A percentile compares a stretch with the other conserved stretches of the same genome.
These are phyloP conservation scores for Nitzschia sp. DNA, from an alignment of 108 stramenopile species.

Conservation along the genomic window DNA sequence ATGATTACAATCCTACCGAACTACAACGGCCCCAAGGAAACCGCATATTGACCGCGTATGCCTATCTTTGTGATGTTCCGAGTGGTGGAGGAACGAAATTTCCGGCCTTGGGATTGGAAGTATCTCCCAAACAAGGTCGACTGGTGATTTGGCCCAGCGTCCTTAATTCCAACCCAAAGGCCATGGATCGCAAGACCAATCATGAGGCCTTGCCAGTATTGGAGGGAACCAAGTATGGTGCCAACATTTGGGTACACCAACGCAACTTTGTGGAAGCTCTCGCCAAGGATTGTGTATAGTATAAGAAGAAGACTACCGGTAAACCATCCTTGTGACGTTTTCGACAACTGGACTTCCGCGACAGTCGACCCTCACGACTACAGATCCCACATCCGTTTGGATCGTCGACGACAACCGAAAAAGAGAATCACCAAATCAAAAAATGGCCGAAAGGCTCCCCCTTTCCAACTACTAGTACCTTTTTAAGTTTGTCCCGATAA, in stretches of 20 bases:
- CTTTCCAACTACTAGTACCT: no score
- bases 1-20: constrained; percentile 43
- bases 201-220: constrained; percentile 84
- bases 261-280: constrained; percentile 52
- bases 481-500: no score
- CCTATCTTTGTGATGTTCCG: constrained; percentile 89
- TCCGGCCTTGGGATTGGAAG: constrained; percentile 41
- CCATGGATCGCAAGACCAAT: constrained; percentile 65
- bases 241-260: constrained; percentile 88
- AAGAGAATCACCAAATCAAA: no score
- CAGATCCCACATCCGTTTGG: no score
- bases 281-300: constrained; percentile 53
- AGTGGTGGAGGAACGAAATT: constrained; percentile 88
- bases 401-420: no score
- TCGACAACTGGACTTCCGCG: no score
- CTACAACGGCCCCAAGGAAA: constrained; percentile 54
- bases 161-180: constrained; percentile 47
- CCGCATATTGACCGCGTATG: constrained; percentile 77
- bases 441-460: no score
- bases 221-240: constrained; percentile 81
- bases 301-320: no score
- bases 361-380: no score
- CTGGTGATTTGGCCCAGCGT: constrained; percentile 84
- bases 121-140: constrained; percentile 69
- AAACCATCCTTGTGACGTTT: no score